Evolutionary conservation across 352 stramenopile species (phyloP), one percentile per base, ranked within the genome.

Genomic region (Saprolegnia diclina): DNA sequence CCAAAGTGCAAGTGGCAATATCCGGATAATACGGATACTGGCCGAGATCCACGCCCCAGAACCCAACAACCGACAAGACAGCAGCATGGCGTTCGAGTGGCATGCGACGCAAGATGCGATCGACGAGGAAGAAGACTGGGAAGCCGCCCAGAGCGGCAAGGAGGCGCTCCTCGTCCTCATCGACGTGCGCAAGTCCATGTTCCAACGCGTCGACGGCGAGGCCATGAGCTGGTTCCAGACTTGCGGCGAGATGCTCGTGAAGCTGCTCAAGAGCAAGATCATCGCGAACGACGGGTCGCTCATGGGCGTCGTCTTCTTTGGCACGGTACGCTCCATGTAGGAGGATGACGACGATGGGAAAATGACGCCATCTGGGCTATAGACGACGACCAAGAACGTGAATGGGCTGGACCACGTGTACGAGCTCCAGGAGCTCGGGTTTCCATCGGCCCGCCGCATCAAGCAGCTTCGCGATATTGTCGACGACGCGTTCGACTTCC

Each of bases 281-380:
- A 74, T 94, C 46, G 86, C 82, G 9, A 85, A 73, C 64, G 86
- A 94, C 74, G 90, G 88, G 61, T 94, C 86, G 56, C 73, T 91
- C 66, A 71, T 92, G 18, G 85, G 86, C 46, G 73, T 92, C 52
- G 74, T 87, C 22, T 87, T 94, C 66, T 92, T 94, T 54, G 86
- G 86, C 32, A 84, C 81, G 77, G 86, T 92, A 44, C 35, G 73
- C 9, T 14, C n/a, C 22, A 44, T 53, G 16, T 11, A 64, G 16
- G 48, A 37, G 13, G n/a, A 3, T 40, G 4, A 26, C 9, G 52
- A 54, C 46, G 24, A 40, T 45, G 45, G 37, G 44, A 32, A 37
- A 38, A 42, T 56, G 29, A 40, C 46, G 1, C 14, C 6, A 35
- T 63, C 35, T 0, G 21, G 0, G 38, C 24, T 89, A 83, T 76